Percentiles rank a stretch among this genome's conserved stretches.
Evolutionary conservation across 148 eudicot species (phyloP).

Genomic region (Chenopodium suecicum): DNA sequence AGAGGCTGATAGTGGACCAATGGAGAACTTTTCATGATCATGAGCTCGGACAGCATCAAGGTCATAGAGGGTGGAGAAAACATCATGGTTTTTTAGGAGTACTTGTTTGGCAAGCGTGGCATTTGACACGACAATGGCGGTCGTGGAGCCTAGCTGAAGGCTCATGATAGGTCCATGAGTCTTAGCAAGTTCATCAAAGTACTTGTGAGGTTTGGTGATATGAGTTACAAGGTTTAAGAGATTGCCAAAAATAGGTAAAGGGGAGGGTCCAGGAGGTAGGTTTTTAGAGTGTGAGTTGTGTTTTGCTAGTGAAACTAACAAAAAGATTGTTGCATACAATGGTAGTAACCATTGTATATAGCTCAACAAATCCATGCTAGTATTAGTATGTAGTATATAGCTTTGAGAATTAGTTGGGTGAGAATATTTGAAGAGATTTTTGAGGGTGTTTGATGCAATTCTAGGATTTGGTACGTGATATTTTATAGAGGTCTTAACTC

Average conservation of each 20-base stretch:
- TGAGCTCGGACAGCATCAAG: conserved; percentile 4
- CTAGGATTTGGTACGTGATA: too few relatives aligned
- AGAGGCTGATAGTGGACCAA: conserved; percentile 1
- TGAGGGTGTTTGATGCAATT: too few relatives aligned
- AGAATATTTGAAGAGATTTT: too few relatives aligned
- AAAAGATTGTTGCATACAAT: not conserved
- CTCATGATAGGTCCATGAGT: conserved; percentile 6
- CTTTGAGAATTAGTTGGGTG: too few relatives aligned
- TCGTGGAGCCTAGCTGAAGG: conserved; percentile 5
- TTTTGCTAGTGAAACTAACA: not conserved
- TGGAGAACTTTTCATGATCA: not conserved
- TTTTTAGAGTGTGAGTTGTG: not conserved
- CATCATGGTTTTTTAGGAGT: not conserved
- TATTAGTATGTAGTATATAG: too few relatives aligned
- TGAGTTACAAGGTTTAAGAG: not conserved
- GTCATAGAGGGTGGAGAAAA: conserved; percentile 1
- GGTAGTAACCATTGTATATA: not conserved
- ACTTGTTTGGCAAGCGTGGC: conserved; percentile 2
- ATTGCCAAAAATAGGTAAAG: conserved; percentile 10
- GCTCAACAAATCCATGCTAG: not conserved
- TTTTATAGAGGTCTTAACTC: too few relatives aligned
- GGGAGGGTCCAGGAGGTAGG: conserved; percentile 1
- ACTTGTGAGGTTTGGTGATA: conserved; percentile 2
- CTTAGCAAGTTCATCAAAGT: conserved; percentile 1
- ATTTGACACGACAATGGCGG: not conserved